Percentiles rank a stretch among this genome's conserved stretches.
These are phyloP conservation scores for Ogataea saltuana DNA, from an alignment of 805 yeast genomes.

Conservation along the genomic window DNA sequence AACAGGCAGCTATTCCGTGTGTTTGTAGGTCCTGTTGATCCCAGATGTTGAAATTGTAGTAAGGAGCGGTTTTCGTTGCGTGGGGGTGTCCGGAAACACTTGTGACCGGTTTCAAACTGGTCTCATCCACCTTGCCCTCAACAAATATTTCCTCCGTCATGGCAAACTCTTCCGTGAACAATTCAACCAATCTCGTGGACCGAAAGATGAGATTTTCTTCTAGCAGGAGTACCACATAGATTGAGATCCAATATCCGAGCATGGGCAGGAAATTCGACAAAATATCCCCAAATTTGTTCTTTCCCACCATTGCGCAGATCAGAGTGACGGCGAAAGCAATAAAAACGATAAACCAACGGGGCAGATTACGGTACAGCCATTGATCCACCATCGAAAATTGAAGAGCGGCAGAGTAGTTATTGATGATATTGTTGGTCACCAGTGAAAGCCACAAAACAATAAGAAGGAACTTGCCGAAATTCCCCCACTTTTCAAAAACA, in stretches of 20 bases:
- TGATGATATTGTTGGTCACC: conserved; percentile 78
- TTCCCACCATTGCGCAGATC: conserved; percentile 74
- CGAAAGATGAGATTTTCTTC: conserved; percentile 78
- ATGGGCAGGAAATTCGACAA: conserved; percentile 82
- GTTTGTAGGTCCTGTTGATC: conserved; percentile 61
- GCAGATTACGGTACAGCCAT: conserved; percentile 54
- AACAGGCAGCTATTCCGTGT: conserved; percentile 67
- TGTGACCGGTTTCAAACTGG: conserved; percentile 3
- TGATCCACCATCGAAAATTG: conserved; percentile 66
- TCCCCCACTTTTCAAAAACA: conserved; percentile 70
- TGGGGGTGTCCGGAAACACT: conserved; percentile 13
- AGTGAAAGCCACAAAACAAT: conserved; percentile 70
- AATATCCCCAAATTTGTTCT: conserved; percentile 68
- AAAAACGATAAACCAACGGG: conserved; percentile 78
- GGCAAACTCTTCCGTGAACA: conserved; percentile 45
- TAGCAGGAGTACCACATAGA: conserved; percentile 67
- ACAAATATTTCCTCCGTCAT: background rate
- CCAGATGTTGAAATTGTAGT: conserved; percentile 78
- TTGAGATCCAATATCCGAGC: conserved; percentile 90
- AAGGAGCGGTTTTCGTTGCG: conserved; percentile 29
- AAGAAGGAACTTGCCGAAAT: conserved; percentile 75
- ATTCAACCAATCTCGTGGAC: conserved; percentile 40
- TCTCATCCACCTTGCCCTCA: background rate
- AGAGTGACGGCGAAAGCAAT: conserved; percentile 62
- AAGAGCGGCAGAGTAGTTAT: conserved; percentile 79